phyloP scores from a whole-genome alignment of 140 eudicot genomes.

The Oenanthe javanica region DNA sequence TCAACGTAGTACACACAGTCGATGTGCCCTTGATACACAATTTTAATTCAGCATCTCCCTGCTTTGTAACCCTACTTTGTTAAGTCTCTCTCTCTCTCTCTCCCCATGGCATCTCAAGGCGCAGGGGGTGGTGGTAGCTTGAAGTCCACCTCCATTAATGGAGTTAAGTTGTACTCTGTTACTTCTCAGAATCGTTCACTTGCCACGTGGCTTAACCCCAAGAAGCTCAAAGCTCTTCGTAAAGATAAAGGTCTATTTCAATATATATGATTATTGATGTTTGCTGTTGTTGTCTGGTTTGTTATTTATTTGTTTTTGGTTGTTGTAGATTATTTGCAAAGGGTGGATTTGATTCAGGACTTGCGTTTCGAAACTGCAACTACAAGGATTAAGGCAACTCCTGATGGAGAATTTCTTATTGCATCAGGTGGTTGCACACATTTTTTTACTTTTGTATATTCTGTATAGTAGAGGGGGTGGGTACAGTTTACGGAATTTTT shows the following conservation, averaged over 20 bases:
- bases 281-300: background rate
- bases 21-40: background rate
- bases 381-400: conserved; percentile 68
- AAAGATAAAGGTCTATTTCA: conserved; percentile 58
- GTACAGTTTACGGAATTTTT: background rate
- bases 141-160: conserved; percentile 84
- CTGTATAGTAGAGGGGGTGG: background rate
- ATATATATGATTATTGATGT: background rate
- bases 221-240: conserved; percentile 63
- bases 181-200: conserved; percentile 55
- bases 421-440: conserved; percentile 66
- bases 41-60: background rate
- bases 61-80: background rate
- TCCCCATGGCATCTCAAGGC: conserved; percentile 62
- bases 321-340: conserved; percentile 53
- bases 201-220: conserved; percentile 84
- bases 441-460: conserved; percentile 2
- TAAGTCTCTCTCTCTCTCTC: background rate
- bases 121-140: conserved; percentile 81
- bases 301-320: conserved; percentile 7
- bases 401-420: conserved; percentile 87
- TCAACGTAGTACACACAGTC: background rate
- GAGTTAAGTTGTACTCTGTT: conserved; percentile 68
- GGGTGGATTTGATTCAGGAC: conserved; percentile 86
- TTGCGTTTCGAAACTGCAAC: conserved; percentile 92